Base-by-base conservation (phyloP, 2,329 filamentous ascomycete species). In the Cladosporium sp. region DNA sequence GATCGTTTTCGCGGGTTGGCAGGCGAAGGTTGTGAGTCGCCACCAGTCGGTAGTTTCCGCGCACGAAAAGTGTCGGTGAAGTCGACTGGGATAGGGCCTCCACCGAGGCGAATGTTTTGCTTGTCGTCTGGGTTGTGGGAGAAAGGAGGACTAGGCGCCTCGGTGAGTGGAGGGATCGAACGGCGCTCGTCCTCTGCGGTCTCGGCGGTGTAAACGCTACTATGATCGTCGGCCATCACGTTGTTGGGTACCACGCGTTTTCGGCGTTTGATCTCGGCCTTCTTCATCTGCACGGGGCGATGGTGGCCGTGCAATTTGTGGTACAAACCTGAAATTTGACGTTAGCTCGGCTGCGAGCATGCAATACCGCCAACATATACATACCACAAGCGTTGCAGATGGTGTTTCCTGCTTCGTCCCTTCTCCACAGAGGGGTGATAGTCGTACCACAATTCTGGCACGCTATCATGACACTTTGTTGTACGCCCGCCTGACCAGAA, bases 381-480 rank as follows among this genome's bases (percentile, higher is more conserved):
- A 77, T 85, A 96, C 93, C 95, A 82, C 95, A 99, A 61, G 95
- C 95, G 79, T 99, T 99, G 82, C 95, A 99, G 70, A 99, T 99
- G 5, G 94, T 96, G 80, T 97, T 93, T 1, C 95, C 95, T 72
- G 90, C 89, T 78, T 97, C 94, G 76, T 98, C 95, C 73, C 95
- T 87, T 75, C 95, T 87, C 95, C 95, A 99, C 15, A 99, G 83
- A 15, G 95, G 95, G 51, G 95, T 99, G 65, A 98, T 94, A 0
- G 95, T 98, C 14, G 95, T 99, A 34, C 90, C 92, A 78, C 95
- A 99, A 74, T 99, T 99, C 76, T 98, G 93, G 72, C 95, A 99
- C 14, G 95, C 93, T 70, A 96, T 93, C 26, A 97, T 88, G 28
- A 92, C 87, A 24, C 77, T 84, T 28, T 3, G 86, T 84, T 68